Base-by-base conservation (phyloP, 2,329 filamentous ascomycete species). In the Calycina marina region DNA sequence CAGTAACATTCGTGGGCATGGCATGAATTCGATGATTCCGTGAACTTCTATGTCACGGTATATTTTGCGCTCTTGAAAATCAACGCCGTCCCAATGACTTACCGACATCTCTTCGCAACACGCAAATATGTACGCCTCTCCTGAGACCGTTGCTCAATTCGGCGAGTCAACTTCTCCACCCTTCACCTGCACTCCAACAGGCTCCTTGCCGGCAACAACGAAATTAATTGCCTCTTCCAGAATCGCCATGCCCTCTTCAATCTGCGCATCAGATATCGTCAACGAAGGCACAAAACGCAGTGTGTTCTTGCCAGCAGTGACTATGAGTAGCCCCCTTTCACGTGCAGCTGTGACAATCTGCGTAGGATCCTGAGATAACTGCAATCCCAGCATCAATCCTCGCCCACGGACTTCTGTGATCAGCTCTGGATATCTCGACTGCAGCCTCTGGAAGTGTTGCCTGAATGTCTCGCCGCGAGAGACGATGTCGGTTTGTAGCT, bases 281-380 rank as follows among this genome's bases (percentile, higher is more conserved):
- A 98, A 60, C 39, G 83, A 80, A 18, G 90, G 90, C 35, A 96
- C 85, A 48, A 98, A 93, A 29, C 90, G 68, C 45, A 98, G 59
- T 6, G 86, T 94, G 52, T 96, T 93, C 17, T 76, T 85, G 1
- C 90, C 90, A 16, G 84, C 88, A 2, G 85, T 94, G 50, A 98
- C 94, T 38, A 98, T 65, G 37, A 98, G 56, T 49, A 98, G 56
- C 0, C 90, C 90, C 38, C 84, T 68, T 61, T 96, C 84, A 39
- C 90, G 67, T 12, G 86, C 85, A 8, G 85, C 86, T 42, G 77
- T 84, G 39, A 98, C 66, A 38, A 98, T 75, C 9, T 65, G 68
- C 12, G 68, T 67, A 17, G 73, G 82, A 51, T 90, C 79, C 42
- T 72, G 63, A 5, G 66, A 72, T 35, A 98, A 60, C 60, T 98